Conservation (phyloP, 2,329 filamentous ascomycete genomes). For the Penicillium sp. region DNA sequence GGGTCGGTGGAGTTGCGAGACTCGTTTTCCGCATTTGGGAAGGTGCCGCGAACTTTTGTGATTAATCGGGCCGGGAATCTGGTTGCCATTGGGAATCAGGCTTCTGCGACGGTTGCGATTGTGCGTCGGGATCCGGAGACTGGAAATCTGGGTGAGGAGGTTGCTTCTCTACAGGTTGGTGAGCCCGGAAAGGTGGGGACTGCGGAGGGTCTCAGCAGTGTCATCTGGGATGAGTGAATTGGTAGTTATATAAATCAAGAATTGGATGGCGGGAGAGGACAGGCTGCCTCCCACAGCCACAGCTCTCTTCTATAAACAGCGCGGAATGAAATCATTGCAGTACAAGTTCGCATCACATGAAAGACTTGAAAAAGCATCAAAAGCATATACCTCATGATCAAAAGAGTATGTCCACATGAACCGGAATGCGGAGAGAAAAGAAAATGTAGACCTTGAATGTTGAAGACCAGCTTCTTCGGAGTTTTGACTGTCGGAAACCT, state of each 20-base stretch:
- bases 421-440: slow-evolving; percentile 11
- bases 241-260: slow-evolving; percentile 6
- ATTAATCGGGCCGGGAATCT: slow-evolving; percentile 64
- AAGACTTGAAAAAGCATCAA: slow-evolving; percentile 3
- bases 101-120: slow-evolving; percentile 60
- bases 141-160: slow-evolving; percentile 55
- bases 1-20: slow-evolving; percentile 59
- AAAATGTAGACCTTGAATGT: slow-evolving; percentile 9
- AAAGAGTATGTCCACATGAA: slow-evolving; percentile 8
- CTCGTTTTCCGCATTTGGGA: slow-evolving; percentile 63
- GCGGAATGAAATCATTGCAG: slow-evolving; percentile 10
- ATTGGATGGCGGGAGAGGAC: neutral
- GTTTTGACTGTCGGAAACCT: slow-evolving; percentile 23
- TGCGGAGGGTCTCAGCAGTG: slow-evolving; percentile 36
- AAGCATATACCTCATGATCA: slow-evolving; percentile 15
- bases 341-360: slow-evolving; percentile 16
- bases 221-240: slow-evolving; percentile 36
- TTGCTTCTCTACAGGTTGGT: slow-evolving; percentile 35
- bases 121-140: slow-evolving; percentile 59
- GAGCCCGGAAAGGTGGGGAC: slow-evolving; percentile 27
- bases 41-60: slow-evolving; percentile 65
- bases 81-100: slow-evolving; percentile 66
- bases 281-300: neutral
- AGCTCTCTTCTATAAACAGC: slow-evolving; percentile 15
- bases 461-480: slow-evolving; percentile 31